phyloP scores from a whole-genome alignment of 2,329 filamentous ascomycete genomes.

The Lachnellula hyalina region DNA sequence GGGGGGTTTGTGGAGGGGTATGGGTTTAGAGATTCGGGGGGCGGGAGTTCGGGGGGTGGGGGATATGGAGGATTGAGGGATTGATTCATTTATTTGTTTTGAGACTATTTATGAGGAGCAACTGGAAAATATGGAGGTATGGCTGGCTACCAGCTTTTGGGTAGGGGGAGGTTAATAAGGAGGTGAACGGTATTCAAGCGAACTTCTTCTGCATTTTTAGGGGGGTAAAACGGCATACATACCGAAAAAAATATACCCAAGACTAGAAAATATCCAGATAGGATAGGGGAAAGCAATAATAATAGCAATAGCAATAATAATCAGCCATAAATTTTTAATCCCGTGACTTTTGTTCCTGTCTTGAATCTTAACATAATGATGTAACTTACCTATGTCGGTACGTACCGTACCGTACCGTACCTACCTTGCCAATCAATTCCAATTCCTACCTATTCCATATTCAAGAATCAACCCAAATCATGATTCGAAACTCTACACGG shows the following conservation, averaged over 20 bases:
- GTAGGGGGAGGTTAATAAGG: no score
- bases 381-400: not conserved
- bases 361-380: not conserved
- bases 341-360: not conserved
- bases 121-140: no score
- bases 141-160: no score
- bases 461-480: not conserved
- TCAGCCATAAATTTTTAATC: not conserved
- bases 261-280: not conserved
- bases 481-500: not conserved
- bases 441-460: no score
- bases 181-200: no score
- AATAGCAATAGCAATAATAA: not conserved
- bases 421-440: not conserved
- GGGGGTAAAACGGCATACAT: no score
- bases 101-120: no score
- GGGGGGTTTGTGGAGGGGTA: constrained; percentile 70
- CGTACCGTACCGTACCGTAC: no score
- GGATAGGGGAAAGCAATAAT: not conserved
- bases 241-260: not conserved
- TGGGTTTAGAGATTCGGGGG: constrained; percentile 40
- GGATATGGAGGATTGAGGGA: constrained; percentile 30
- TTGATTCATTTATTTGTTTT: no score
- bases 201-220: no score
- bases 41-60: constrained; percentile 5